A percentile compares a stretch with the other conserved stretches of the same genome.
Conservation (phyloP, 2,329 filamentous ascomycete species). For the Cordyceps sp. region DNA sequence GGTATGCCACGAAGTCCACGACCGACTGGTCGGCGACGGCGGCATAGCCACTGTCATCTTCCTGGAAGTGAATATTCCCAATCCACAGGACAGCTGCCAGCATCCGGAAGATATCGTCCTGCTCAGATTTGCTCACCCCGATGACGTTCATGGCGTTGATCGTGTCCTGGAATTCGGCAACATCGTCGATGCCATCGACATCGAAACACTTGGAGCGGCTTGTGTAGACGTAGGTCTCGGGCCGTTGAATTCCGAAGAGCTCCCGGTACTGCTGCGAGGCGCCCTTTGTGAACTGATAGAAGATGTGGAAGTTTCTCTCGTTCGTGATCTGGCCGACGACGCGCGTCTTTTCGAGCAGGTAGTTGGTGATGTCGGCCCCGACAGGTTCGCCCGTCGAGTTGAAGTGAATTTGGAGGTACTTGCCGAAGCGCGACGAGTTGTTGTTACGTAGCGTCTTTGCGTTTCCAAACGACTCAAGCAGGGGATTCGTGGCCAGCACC, state of each 20-base stretch:
- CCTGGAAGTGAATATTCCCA: slow-evolving; percentile 79
- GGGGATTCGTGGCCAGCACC: slow-evolving; percentile 93
- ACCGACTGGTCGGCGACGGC: slow-evolving; percentile 77
- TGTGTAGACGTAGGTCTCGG: slow-evolving; percentile 85
- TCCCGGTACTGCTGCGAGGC: slow-evolving; percentile 76
- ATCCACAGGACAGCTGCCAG: slow-evolving; percentile 83
- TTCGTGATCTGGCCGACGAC: slow-evolving; percentile 91
- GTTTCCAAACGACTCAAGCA: slow-evolving; percentile 95
- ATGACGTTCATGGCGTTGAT: slow-evolving; percentile 91
- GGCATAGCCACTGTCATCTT: slow-evolving; percentile 82
- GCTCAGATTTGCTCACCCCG: slow-evolving; percentile 71
- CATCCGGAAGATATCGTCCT: slow-evolving; percentile 95
- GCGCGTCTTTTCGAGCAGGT: slow-evolving; percentile 85
- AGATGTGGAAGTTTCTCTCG: slow-evolving; percentile 98
- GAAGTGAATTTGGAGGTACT: slow-evolving; percentile 96
- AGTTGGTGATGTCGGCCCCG: slow-evolving; percentile 96
- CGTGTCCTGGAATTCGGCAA: slow-evolving; percentile 77
- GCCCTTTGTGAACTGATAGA: slow-evolving; percentile 96
- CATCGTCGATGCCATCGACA: slow-evolving; percentile 85
- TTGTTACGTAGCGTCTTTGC: slow-evolving; percentile 97
- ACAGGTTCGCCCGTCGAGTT: slow-evolving; percentile 82
- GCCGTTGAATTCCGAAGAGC: slow-evolving; percentile 78
- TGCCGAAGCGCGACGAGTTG: slow-evolving; percentile 96
- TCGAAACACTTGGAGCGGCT: slow-evolving; percentile 89
- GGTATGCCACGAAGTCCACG: slow-evolving; percentile 84